These are phyloP conservation scores for Cucumis hystrix DNA, from an alignment of 306 rosid genomes.

Conservation along the genomic window DNA sequence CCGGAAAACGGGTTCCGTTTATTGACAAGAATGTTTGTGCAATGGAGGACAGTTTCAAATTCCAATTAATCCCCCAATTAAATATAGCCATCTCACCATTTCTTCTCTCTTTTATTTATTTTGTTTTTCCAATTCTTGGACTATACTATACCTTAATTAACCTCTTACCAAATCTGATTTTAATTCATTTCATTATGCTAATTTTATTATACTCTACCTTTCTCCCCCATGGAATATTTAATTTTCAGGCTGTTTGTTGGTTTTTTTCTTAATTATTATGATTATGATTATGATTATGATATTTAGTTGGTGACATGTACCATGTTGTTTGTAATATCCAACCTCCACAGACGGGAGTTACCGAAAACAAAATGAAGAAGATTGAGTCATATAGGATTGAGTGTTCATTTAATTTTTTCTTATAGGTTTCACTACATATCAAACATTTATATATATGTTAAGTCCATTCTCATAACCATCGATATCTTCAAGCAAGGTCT, in stretches of 20 bases:
- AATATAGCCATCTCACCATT: neutral
- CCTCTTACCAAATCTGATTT: neutral
- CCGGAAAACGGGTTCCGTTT: slow-evolving; percentile 8
- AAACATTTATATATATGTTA: too few species aligned
- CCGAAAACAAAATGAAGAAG: neutral
- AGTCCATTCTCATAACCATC: too few species aligned
- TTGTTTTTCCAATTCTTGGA: neutral
- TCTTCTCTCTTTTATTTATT: neutral
- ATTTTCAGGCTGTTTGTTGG: neutral
- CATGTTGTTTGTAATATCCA: neutral
- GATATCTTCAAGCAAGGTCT: too few species aligned
- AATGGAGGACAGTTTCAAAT: neutral
- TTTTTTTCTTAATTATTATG: neutral
- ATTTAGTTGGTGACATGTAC: neutral
- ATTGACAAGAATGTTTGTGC: slow-evolving; percentile 8
- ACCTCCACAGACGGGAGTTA: neutral
- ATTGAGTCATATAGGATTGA: neutral
- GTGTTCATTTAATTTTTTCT: neutral
- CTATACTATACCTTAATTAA: neutral
- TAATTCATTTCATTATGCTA: neutral
- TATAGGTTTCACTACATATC: too few species aligned
- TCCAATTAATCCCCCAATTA: neutral
- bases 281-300: neutral
- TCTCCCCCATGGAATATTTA: neutral
- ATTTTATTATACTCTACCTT: neutral